phyloP scores from a whole-genome alignment of 768 basidiomycete genomes.

The Termitomyces sp. region DNA sequence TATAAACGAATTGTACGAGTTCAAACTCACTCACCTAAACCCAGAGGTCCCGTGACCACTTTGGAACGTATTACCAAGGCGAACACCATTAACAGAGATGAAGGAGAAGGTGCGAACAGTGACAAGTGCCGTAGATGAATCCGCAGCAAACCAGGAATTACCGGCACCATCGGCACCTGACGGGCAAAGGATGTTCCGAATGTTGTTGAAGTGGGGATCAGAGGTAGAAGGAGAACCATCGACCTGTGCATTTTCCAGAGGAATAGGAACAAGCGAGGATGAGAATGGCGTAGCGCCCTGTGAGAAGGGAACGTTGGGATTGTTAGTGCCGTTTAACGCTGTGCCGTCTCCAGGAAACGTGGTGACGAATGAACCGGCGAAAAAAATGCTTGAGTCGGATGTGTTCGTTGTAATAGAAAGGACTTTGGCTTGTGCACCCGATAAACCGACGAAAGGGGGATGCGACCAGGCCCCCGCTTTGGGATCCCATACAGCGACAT shows the following conservation, averaged over 20 bases:
- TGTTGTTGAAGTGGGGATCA: slow-evolving; percentile 54
- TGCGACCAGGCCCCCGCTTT: slow-evolving; percentile 65
- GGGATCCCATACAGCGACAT: slow-evolving; percentile 69
- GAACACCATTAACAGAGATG: slow-evolving; percentile 72
- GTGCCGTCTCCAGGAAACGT: slow-evolving; percentile 52
- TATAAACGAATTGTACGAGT: neutral
- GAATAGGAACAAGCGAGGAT: slow-evolving; percentile 82
- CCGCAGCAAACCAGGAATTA: slow-evolving; percentile 79
- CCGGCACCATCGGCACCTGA: slow-evolving; percentile 74
- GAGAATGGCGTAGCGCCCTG: slow-evolving; percentile 81
- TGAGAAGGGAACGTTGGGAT: slow-evolving; percentile 83
- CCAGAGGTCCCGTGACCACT: slow-evolving; percentile 76
- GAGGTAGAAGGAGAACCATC: slow-evolving; percentile 58
- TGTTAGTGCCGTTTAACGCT: slow-evolving; percentile 59
- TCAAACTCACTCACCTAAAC: slow-evolving; percentile 61
- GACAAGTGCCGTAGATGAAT: slow-evolving; percentile 66
- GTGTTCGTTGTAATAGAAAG: slow-evolving; percentile 71
- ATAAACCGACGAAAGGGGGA: slow-evolving; percentile 78
- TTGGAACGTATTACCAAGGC: slow-evolving; percentile 90
- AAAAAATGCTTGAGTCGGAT: slow-evolving; percentile 71
- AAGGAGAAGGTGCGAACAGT: slow-evolving; percentile 73
- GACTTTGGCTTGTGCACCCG: slow-evolving; percentile 66
- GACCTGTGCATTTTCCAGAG: slow-evolving; percentile 54
- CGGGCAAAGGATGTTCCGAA: slow-evolving; percentile 79
- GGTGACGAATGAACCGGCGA: slow-evolving; percentile 85